Evolutionary conservation across 2,329 filamentous ascomycete species (phyloP).

Genomic region (Trichoderma gracile): DNA sequence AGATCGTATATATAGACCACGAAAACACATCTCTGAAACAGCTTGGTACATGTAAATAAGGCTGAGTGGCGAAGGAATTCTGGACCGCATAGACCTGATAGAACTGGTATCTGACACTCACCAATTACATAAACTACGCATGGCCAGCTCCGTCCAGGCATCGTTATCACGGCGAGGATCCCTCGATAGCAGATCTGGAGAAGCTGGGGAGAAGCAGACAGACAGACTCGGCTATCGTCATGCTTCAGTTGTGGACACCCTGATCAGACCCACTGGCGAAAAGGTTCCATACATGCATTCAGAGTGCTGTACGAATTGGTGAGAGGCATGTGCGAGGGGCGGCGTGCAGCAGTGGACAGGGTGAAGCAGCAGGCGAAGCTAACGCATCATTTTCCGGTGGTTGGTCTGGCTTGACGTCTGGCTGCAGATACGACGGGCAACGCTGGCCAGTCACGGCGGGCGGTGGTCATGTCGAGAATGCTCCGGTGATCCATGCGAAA

Average conservation of each 20-base stretch:
- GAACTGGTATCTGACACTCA: not conserved
- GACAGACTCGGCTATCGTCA: slow-evolving; percentile 12
- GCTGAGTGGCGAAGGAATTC: not conserved
- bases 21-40: not conserved
- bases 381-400: not conserved
- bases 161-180: not conserved
- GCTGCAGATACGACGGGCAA: slow-evolving; percentile 19
- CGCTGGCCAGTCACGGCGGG: not conserved
- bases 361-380: not conserved
- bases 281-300: slow-evolving; percentile 2
- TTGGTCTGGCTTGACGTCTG: slow-evolving; percentile 9
- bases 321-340: not conserved
- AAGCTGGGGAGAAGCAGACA: not conserved
- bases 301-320: not conserved
- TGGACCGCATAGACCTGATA: slow-evolving; percentile 11
- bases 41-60: not conserved
- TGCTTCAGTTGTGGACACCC: slow-evolving; percentile 2
- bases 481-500: not conserved
- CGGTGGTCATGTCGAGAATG: not conserved
- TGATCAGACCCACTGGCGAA: slow-evolving; percentile 4
- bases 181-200: not conserved
- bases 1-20: not conserved
- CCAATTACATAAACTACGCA: not conserved
- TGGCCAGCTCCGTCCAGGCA: not conserved
- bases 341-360: not conserved